These are phyloP conservation scores for Wickerhamomyces tratensis DNA, from an alignment of 805 yeast genomes.

Conservation along the genomic window DNA sequence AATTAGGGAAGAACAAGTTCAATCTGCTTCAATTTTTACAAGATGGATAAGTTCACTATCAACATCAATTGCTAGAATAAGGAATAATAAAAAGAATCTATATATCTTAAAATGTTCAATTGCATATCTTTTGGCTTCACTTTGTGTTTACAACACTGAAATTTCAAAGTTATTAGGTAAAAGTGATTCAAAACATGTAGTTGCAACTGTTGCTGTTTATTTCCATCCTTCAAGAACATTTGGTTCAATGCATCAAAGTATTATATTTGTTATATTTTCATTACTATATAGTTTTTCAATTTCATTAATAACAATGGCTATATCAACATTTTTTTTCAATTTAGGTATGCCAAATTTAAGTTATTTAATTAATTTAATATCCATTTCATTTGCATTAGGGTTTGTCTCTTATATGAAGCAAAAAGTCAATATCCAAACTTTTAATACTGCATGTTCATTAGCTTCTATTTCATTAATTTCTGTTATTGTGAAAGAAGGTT, in stretches of 20 bases:
- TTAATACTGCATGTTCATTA: constrained; percentile 73
- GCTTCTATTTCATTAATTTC: constrained; percentile 66
- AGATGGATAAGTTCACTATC: neutral
- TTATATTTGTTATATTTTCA: constrained; percentile 48
- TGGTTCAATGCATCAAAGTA: constrained; percentile 74
- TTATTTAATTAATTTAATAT: constrained; percentile 41
- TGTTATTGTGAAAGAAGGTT: constrained; percentile 67
- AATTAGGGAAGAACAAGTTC: neutral
- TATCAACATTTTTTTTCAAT: constrained; percentile 36
- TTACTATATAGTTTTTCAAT: constrained; percentile 43
- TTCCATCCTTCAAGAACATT: constrained; percentile 75
- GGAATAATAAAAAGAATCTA: constrained; percentile 3
- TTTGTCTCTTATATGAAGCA: constrained; percentile 62
- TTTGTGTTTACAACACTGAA: constrained; percentile 53
- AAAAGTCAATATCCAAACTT: constrained; percentile 53
- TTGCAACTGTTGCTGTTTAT: constrained; percentile 77
- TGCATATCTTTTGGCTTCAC: constrained; percentile 66
- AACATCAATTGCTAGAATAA: neutral
- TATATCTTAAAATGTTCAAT: constrained; percentile 53
- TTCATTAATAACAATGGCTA: constrained; percentile 39
- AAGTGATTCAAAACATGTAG: constrained; percentile 69
- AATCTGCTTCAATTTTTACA: no score
- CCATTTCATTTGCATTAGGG: constrained; percentile 50
- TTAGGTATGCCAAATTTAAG: constrained; percentile 38
- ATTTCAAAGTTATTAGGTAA: constrained; percentile 45